These are phyloP conservation scores for Luffa aegyptiaca DNA, from an alignment of 306 rosid species.

Conservation along the genomic window DNA sequence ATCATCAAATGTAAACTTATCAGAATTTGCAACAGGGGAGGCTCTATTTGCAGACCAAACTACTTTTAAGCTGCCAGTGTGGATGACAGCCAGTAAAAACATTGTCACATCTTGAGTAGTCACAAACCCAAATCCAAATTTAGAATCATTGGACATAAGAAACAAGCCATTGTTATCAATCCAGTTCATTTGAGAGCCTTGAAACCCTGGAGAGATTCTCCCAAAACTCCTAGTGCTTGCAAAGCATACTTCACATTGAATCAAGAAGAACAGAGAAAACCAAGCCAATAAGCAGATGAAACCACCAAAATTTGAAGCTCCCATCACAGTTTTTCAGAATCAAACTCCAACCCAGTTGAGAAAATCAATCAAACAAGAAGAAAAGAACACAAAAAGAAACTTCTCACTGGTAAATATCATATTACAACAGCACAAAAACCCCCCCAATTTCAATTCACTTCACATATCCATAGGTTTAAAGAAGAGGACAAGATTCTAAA, in stretches of 20 bases:
- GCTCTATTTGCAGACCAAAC: conserved; percentile 80
- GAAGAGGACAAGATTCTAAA: neutral
- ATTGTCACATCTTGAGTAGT: conserved; percentile 30
- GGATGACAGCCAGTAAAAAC: conserved; percentile 42
- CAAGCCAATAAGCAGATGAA: neutral
- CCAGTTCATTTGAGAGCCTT: conserved; percentile 60
- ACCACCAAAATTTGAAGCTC: neutral
- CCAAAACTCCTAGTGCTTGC: conserved; percentile 27
- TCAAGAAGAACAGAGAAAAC: conserved; percentile 12
- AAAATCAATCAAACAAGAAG: neutral
- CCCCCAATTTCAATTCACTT: neutral
- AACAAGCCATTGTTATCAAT: conserved; percentile 50
- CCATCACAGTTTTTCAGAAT: neutral
- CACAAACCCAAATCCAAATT: conserved; percentile 47
- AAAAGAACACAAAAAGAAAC: neutral
- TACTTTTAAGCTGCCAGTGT: conserved; percentile 12
- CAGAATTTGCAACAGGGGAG: conserved; percentile 55
- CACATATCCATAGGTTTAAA: neutral
- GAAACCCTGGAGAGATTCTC: conserved; percentile 21
- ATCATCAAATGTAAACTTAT: conserved; percentile 44
- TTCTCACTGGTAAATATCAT: neutral
- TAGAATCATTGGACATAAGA: conserved; percentile 35
- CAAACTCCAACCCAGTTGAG: neutral
- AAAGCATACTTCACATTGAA: conserved; percentile 42
- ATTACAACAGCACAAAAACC: neutral